Conservation (phyloP, 2,329 filamentous ascomycete species). For the Aspergillus hortae region DNA sequence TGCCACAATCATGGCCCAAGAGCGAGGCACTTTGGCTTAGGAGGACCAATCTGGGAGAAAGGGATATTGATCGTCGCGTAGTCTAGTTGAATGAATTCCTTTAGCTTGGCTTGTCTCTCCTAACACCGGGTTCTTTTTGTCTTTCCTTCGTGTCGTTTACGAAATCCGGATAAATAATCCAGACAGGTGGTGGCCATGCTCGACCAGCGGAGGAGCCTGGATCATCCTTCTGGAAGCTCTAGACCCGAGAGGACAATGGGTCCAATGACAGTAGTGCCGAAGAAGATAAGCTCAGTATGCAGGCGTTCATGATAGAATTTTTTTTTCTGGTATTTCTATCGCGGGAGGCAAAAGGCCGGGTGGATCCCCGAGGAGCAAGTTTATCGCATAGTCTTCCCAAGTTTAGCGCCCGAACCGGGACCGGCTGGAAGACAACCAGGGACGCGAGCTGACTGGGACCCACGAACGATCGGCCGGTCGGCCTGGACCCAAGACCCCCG, state of each 20-base stretch:
- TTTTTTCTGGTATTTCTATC: slow-evolving; percentile 3
- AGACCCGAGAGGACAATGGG: slow-evolving; percentile 4
- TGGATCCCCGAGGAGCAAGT: slow-evolving; percentile 11
- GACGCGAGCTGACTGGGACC: slow-evolving; percentile 1
- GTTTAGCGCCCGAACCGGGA: slow-evolving; percentile 18
- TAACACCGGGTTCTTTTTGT: neutral
- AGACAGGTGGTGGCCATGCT: neutral
- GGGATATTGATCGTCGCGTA: neutral
- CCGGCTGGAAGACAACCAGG: slow-evolving; percentile 5
- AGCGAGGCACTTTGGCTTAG: slow-evolving; percentile 7
- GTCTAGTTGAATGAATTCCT: neutral
- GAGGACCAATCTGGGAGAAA: neutral
- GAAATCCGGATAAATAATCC: neutral
- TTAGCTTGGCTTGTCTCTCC: neutral
- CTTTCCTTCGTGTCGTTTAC: neutral
- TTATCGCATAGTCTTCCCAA: slow-evolving; percentile 6
- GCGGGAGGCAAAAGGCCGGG: slow-evolving; percentile 11
- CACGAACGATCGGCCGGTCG: slow-evolving; percentile 7
- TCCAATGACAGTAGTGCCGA: neutral
- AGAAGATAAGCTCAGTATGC: neutral
- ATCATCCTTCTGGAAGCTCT: slow-evolving; percentile 15
- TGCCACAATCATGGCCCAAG: slow-evolving; percentile 18
- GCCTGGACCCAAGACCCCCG: slow-evolving; percentile 6
- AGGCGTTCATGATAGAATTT: neutral
- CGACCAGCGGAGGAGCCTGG: slow-evolving; percentile 7